Evolutionary conservation across 2,329 filamentous ascomycete species (phyloP), one percentile per base, ranked within the genome.

Genomic region (Colletotrichum sp.): DNA sequence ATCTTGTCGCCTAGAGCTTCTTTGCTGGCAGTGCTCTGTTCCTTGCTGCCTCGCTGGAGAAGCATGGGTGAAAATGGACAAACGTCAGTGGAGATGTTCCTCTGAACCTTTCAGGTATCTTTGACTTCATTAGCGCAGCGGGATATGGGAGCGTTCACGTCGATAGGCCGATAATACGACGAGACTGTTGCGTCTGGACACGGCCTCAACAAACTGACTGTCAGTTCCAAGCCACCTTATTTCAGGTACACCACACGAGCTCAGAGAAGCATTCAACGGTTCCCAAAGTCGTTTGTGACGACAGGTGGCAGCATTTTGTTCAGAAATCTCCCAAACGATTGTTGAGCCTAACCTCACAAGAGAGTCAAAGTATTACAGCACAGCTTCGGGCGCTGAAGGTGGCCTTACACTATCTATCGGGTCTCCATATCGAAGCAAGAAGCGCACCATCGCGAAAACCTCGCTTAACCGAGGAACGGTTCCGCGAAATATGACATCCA

Each of bases 371-470:
- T 13, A 13, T 52, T 21, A 52, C 44, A 13, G n/a, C 44, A 52
- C n/a, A 21, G n/a, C n/a, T 24, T 52, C n/a, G 1, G 0, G 44
- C 44, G 0, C n/a, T 52, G 0, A 52, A 52, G 12, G 0, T 13
- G 44, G 2, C 2, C 6, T 24, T 3, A 13, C 44, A 21, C 0
- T 21, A 52, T 52, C n/a, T 52, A 3, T 21, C 0, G 2, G n/a
- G 44, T 52, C 44, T 3, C 0, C n/a, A 52, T 52, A 13, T 52
- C 44, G 44, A 24, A 13, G 4, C 44, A 52, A 52, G 44, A 21
- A 52, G n/a, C n/a, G n/a, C 44, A 8, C 12, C n/a, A 24, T 52
- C n/a, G 12, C n/a, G 44, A 49, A 21, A 21, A 13, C 44, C 44
- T 49, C n/a, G 44, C 44, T 49, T 49, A 49, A 21, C 44, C 44